Evolutionary conservation across 2,329 filamentous ascomycete genomes (phyloP), one percentile per base, ranked within the genome.

Genomic region (Coleophoma eucalyptorum): DNA sequence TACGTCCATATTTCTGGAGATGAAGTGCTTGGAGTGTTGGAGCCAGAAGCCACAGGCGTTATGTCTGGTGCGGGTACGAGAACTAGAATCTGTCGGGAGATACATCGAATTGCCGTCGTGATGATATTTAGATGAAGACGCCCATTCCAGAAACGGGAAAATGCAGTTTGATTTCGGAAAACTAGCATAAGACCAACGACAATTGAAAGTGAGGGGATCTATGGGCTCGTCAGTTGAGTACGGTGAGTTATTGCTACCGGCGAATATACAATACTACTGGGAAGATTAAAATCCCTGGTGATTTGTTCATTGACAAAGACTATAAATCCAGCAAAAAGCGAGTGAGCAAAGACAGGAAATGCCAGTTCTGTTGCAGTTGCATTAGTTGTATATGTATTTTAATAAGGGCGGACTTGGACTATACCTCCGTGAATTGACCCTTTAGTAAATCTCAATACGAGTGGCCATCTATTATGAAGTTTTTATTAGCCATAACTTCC

Each of bases 171-270:
- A 58, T 86, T 86, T 35, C 83, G 76, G 68, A 86, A 86, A 26
- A 86, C 83, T 50, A 86, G 79, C 76, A 86, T 84, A 38, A 86
- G 65, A 59, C 83, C 83, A 2, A 86, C 82, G 46, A 86, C 83
- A 50, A 86, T 86, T 33, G 78, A 82, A 2, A 86, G 69, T 13
- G 76, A 80, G 2, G 83, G 82, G 42, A 86, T 77, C 74, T 77
- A 54, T 1, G 11, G 19, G 16, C 33, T 37, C 50, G 35, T 52
- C 45, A 55, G 53, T 7, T 38, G 8, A 19, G 13, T 15, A 19
- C 15, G 26, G 12, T n/a, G 48, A 11, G 44, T 38, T 8, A 38
- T 15, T n/a, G 42, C 16, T 12, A 31, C 26, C 32, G 44, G 40
- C 18, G 53, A 12, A 55, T 72, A 49, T 65, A 77, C 81, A 55